Evolutionary conservation across 208 protist species (phyloP), one percentile per base, ranked within the genome.

Genomic region (Pavlovales sp.): DNA sequence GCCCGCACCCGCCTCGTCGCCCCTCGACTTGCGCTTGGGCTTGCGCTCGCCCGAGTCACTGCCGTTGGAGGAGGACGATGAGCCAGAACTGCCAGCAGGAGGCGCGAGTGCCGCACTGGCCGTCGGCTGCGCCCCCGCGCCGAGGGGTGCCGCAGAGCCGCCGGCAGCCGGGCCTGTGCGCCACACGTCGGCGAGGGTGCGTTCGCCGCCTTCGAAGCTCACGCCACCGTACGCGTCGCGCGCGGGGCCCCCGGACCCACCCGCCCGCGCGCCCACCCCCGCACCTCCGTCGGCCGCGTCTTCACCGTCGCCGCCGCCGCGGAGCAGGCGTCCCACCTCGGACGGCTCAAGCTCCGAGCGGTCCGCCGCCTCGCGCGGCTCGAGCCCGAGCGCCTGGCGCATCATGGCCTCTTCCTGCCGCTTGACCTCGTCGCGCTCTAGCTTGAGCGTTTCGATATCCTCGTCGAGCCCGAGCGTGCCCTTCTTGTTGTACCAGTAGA

Each of bases 401-500:
- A 86, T 86, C 82, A 86, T 86, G 37, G 75, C 57, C 40, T 86
- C 40, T 57, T 86, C 82, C 47, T 1, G 4, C 46, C 67, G 5
- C 36, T 38, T 38, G 0, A 38, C 82, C n/a, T 14, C 32, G 26
- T n/a, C 38, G 41, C 57, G n/a, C 82, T 86, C 82, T 18, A 18
- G 32, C 44, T 18, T 4, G 11, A 86, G 57, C 37, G 34, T 77
- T 66, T 20, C 66, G 14, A 57, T 18, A 34, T 46, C 37, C 46
- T 90, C 46, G 88, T 44, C 79, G 7, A 82, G 39, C 40, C 32
- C 39, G 8, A 88, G 34, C 32, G 18, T 57, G 26, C 22, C 22
- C 42, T 37, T 26, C 75, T 76, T 42, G n/a, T n/a, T n/a, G 39
- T 89, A 91, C 90, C 89, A 92, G 22, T 28, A 40, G 32, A 91